Evolutionary conservation across 495 filamentous ascomycete species (phyloP), one percentile per base, ranked within the genome.

Genomic region (Aspergillus sclerotiicarbonarius): DNA sequence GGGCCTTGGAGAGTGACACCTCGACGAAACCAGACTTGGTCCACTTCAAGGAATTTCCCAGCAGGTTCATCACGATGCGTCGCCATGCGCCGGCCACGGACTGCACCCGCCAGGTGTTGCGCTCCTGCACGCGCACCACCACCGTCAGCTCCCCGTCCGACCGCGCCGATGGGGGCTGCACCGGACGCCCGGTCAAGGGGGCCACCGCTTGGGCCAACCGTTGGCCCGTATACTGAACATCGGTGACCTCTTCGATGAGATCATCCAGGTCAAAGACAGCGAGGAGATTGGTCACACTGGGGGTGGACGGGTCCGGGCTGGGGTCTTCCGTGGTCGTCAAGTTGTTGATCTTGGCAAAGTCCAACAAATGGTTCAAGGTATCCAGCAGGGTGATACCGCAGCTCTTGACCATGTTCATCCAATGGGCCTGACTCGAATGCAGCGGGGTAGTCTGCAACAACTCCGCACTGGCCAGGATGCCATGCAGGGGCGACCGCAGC

Each of bases 1-100:
- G 53, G 47, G 58, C 54, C 71, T 72, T 53, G 66, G 74, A 57
- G 15, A 89, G 71, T 0, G 72, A 75, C 6, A 90, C 72, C 30
- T 81, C 76, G 33, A 91, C 82, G 58, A 77, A 82, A 4, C 88
- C 88, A 0, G 69, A 65, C 10, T 65, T 69, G 6, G 84, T 89
- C 67, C 85, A 89, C 54, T 91, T 91, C 21, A 90, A 70, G 0
- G 88, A 81, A 66, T 91, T 91, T 9, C 88, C 85, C 33, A 88
- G 80, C 1, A 90, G 64, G 61, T 91, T 90, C 83, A 89, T 86
- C 25, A 91, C 75, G 12, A 90, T 79, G 19, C 88, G 75, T 33
- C 83, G 76, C 67, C 87, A 76, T 0, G 85, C 87, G 4, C 86
- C 87, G 0, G 85, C 77, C 30, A 87, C 77, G 0, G 80, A 81